Evolutionary conservation across 768 basidiomycete genomes (phyloP).

Genomic region (Sutorius australiensis): DNA sequence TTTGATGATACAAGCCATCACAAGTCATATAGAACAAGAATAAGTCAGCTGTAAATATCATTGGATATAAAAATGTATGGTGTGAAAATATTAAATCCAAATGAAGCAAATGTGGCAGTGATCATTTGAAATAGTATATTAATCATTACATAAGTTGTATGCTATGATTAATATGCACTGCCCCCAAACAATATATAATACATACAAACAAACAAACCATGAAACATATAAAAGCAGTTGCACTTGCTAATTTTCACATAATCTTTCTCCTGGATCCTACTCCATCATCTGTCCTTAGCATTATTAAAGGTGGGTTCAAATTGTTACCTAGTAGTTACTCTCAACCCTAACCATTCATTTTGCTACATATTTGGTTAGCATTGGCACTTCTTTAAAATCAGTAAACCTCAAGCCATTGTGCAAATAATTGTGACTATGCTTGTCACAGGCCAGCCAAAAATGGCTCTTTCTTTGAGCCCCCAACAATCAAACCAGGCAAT

Average conservation of each 20-base stretch:
- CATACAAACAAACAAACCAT: slow-evolving; percentile 13
- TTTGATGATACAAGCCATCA: too few relatives aligned
- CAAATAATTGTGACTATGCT: background rate
- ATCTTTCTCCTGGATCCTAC: background rate
- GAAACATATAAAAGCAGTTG: background rate
- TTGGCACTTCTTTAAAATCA: background rate
- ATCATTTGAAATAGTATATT: too few relatives aligned
- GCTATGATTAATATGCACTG: too few relatives aligned
- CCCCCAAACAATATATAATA: slow-evolving; percentile 13
- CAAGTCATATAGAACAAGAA: too few relatives aligned
- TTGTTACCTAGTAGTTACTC: background rate
- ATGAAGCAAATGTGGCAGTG: too few relatives aligned
- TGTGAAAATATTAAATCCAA: too few relatives aligned
- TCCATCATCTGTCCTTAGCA: background rate
- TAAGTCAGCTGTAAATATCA: too few relatives aligned
- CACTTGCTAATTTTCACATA: background rate
- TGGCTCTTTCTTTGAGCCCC: slow-evolving; percentile 21
- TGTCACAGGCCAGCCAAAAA: background rate
- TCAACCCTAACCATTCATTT: background rate
- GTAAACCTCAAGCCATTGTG: background rate
- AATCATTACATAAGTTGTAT: too few relatives aligned
- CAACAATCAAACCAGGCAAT: slow-evolving; percentile 5
- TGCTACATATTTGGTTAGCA: background rate
- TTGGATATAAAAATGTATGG: too few relatives aligned
- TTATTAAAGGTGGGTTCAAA: background rate